These are phyloP conservation scores for Naumovozyma castellii DNA, from an alignment of 805 yeast species.

Conservation along the genomic window DNA sequence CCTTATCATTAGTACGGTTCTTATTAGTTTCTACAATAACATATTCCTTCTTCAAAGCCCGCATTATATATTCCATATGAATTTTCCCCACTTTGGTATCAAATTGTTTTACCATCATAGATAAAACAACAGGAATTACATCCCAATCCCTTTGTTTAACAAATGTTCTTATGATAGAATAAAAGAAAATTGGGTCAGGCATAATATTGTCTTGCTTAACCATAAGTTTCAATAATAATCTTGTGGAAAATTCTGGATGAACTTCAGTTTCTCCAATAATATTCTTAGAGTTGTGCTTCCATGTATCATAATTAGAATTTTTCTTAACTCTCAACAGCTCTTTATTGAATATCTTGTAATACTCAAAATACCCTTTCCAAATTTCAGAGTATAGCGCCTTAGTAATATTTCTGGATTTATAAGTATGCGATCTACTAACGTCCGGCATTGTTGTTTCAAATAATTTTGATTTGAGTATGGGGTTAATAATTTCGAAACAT, in stretches of 20 bases:
- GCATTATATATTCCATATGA: conserved; percentile 10
- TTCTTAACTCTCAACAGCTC: conserved; percentile 9
- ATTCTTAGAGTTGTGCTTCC: conserved; percentile 6
- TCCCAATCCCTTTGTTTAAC: conserved; percentile 19
- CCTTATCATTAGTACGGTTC: not conserved
- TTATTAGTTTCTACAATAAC: conserved; percentile 4
- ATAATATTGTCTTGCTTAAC: conserved; percentile 15
- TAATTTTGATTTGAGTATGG: conserved; percentile 15
- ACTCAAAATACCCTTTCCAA: conserved; percentile 25
- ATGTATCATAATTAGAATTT: conserved; percentile 8
- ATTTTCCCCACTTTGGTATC: conserved; percentile 8
- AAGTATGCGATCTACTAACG: conserved; percentile 1
- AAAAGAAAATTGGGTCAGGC: conserved; percentile 12
- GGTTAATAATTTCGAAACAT: conserved; percentile 30
- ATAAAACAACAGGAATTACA: conserved; percentile 15
- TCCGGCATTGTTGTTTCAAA: conserved; percentile 8
- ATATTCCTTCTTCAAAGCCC: conserved; percentile 17
- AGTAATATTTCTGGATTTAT: conserved; percentile 9
- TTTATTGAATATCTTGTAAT: conserved; percentile 6
- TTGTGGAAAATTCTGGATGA: conserved; percentile 9
- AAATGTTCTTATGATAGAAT: conserved; percentile 13
- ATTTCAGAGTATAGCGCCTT: conserved; percentile 25
- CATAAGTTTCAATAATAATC: conserved; percentile 14
- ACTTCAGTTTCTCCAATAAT: conserved; percentile 6
- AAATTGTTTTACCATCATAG: conserved; percentile 10